These are phyloP conservation scores for Rhododendron mucronatum DNA, from an alignment of 148 eudicot genomes.

Conservation along the genomic window DNA sequence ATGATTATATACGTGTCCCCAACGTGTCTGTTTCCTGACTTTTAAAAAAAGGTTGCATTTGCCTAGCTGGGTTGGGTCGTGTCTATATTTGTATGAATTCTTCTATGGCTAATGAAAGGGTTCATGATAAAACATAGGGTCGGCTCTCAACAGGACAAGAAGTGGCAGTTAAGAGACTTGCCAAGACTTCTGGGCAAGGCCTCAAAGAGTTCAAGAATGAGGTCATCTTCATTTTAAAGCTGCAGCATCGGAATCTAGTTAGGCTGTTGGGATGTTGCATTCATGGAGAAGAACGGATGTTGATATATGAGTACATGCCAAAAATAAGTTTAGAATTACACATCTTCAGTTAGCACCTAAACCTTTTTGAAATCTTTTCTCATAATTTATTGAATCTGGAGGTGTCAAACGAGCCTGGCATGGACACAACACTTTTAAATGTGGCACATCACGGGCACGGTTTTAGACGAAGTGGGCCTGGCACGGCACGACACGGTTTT, in stretches of 20 bases:
- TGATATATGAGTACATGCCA: constrained; percentile 43
- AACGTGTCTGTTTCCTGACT: too few species aligned
- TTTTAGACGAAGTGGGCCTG: too few species aligned
- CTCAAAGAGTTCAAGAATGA: constrained; percentile 42
- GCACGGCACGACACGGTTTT: too few species aligned
- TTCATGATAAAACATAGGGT: constrained; percentile 21
- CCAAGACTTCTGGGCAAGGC: constrained; percentile 40
- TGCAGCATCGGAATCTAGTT: constrained; percentile 47
- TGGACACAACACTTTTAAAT: too few species aligned
- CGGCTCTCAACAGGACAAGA: constrained; percentile 28
- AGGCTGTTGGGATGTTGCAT: constrained; percentile 41
- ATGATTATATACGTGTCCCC: too few species aligned
- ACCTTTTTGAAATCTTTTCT: neutral
- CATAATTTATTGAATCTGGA: neutral
- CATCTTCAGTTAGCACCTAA: constrained; percentile 25
- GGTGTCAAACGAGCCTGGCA: too few species aligned
- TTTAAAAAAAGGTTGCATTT: too few species aligned
- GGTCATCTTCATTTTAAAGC: constrained; percentile 35
- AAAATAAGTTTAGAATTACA: constrained; percentile 40
- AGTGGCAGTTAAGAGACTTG: constrained; percentile 46
- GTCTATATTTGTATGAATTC: too few species aligned
- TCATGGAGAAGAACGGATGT: constrained; percentile 35
- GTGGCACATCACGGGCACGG: too few species aligned
- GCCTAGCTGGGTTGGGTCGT: too few species aligned
- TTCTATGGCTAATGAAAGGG: neutral